Evolutionary conservation across 305 asterid species (phyloP).

Genomic region (Solanum hybrid): DNA sequence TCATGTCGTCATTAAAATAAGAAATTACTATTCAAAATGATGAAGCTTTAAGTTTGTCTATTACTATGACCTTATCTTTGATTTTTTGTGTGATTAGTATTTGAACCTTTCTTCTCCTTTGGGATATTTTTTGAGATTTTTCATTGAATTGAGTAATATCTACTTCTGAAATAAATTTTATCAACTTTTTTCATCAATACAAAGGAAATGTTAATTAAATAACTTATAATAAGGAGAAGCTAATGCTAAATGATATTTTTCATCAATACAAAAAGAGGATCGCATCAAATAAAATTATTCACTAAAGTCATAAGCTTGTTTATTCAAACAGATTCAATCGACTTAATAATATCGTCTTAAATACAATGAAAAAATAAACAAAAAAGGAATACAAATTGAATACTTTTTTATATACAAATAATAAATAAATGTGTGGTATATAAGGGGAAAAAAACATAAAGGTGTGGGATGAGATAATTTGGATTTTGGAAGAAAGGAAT

Average conservation of each 20-base stretch:
- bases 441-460: too few relatives aligned
- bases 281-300: not conserved
- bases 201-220: not conserved
- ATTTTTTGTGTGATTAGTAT: not conserved
- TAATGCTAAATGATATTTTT: not conserved
- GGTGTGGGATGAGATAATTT: not conserved
- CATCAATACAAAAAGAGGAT: not conserved
- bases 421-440: not conserved
- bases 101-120: not conserved
- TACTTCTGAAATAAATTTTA: not conserved
- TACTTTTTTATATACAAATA: not conserved
- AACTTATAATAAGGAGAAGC: not conserved
- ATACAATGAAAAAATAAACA: not conserved
- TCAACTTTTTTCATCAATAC: not conserved
- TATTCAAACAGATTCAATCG: not conserved
- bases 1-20: not conserved
- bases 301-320: not conserved
- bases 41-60: not conserved
- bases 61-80: not conserved
- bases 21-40: not conserved
- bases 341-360: not conserved
- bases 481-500: not conserved
- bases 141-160: not conserved
- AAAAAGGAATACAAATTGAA: not conserved
- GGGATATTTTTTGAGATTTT: not conserved